Conservation (phyloP, 1,284 basidiomycete genomes). For the Ustilago bromivora region DNA sequence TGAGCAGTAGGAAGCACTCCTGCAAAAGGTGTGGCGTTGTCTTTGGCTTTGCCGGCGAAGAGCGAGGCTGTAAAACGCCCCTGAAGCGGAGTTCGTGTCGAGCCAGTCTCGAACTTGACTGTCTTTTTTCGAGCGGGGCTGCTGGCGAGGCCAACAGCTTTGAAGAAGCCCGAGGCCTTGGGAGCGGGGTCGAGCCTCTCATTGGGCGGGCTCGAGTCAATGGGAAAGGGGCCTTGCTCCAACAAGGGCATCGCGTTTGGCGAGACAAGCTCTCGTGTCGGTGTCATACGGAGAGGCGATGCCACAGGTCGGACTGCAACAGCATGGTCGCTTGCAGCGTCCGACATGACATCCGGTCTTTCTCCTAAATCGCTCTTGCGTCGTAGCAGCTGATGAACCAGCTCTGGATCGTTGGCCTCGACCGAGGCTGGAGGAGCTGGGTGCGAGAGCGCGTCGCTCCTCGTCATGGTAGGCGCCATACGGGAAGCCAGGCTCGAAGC, state of each 20-base stretch:
- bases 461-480: constrained; percentile 34
- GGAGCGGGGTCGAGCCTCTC: background rate
- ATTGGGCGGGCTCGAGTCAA: constrained; percentile 24
- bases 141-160: constrained; percentile 15
- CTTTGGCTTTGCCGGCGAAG: constrained; percentile 34
- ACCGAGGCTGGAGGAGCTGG: constrained; percentile 53
- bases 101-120: constrained; percentile 51
- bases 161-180: constrained; percentile 13
- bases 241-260: constrained; percentile 10
- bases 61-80: constrained; percentile 44
- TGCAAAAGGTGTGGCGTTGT: background rate
- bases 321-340: constrained; percentile 56
- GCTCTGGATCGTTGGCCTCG: constrained; percentile 53
- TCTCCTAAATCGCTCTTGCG: constrained; percentile 44
- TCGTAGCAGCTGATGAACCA: constrained; percentile 54
- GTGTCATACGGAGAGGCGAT: constrained; percentile 26
- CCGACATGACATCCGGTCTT: constrained; percentile 17
- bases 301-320: constrained; percentile 33
- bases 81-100: constrained; percentile 19
- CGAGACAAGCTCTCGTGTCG: constrained; percentile 14
- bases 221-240: constrained; percentile 39
- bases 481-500: constrained; percentile 28
- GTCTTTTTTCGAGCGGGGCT: constrained; percentile 37
- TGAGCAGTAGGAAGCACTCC: constrained; percentile 3
- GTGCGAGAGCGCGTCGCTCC: constrained; percentile 44